Evolutionary conservation across 345 rosid species (phyloP).

Genomic region (Xanthoceras sorbifolium): DNA sequence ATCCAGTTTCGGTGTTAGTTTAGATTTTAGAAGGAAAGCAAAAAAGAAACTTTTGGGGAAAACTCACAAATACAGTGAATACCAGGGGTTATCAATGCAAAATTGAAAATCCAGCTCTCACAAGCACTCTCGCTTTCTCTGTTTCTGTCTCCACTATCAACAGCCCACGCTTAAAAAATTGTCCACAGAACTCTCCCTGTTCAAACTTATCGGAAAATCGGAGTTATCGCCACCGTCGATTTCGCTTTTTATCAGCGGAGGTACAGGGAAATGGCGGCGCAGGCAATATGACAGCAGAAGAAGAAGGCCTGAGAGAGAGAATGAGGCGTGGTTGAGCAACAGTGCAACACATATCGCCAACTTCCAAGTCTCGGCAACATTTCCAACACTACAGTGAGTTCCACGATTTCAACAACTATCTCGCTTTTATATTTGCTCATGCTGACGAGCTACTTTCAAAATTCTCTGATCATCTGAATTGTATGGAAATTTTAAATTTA

Average conservation of each 20-base stretch:
- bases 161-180: background rate
- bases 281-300: constrained; percentile 77
- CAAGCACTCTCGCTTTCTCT: no score
- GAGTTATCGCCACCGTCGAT: background rate
- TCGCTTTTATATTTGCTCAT: constrained; percentile 76
- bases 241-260: background rate
- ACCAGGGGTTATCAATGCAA: background rate
- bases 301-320: constrained; percentile 76
- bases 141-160: no score
- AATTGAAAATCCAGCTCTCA: background rate
- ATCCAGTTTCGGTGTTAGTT: no score
- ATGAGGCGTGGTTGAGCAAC: constrained; percentile 71
- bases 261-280: constrained; percentile 41
- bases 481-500: background rate
- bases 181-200: background rate
- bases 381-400: constrained; percentile 81
- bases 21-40: no score
- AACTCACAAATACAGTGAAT: background rate
- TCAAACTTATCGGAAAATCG: background rate
- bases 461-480: constrained; percentile 2
- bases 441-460: constrained; percentile 61
- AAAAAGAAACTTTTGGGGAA: no score
- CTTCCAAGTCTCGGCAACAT: constrained; percentile 87
- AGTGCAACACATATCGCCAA: constrained; percentile 82
- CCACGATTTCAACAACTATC: constrained; percentile 94